Evolutionary conservation across 306 rosid genomes (phyloP), one percentile per base, ranked within the genome.

Genomic region (Gleditsia sinensis): DNA sequence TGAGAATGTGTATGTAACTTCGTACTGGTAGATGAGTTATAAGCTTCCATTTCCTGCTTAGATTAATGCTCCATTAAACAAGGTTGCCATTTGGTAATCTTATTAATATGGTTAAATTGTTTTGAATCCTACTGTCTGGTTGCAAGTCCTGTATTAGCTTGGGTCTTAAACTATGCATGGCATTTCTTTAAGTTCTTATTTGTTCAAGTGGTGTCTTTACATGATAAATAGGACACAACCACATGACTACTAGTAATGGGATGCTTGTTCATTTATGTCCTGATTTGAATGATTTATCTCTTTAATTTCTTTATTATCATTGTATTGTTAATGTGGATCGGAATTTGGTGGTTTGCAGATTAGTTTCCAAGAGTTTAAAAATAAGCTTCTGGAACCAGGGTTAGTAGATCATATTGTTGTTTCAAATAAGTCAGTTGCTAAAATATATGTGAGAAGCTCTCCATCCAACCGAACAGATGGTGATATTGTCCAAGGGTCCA

Each of bases 331-430:
- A 83, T 28, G 46, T 56, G 30, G 25, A 67, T 13, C 40, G 48
- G 45, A 51, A 77, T 75, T 63, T 76, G 72, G 34, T 64, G 64
- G 54, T 76, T 42, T 72, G 83, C 99, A 94, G 99, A 92, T 94
- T 70, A 92, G 99, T 78, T 94, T 94, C 81, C 97, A 94, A 79
- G 97, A 94, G 87, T 94, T 94, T 53, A 92, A 87, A 82, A 92
- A 94, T 71, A 90, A 90, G 83, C 94, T 90, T 86, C 81, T 94
- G 82, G 99, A 94, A 79, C 91, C 99, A 4, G 97, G 99, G 59
- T 75, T 90, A 46, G 99, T 94, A 17, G 98, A 94, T 76, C 99
- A 83, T 74, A 83, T 94, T 74, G 93, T 94, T 70, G 91, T 94
- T 75, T 69, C 93, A 45, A 92, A 94, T 71, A 94, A 94, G 82